Percentiles rank a stretch among this genome's conserved stretches.
phyloP scores from a whole-genome alignment of 495 filamentous ascomycete species.

The Penicillium lividum region DNA sequence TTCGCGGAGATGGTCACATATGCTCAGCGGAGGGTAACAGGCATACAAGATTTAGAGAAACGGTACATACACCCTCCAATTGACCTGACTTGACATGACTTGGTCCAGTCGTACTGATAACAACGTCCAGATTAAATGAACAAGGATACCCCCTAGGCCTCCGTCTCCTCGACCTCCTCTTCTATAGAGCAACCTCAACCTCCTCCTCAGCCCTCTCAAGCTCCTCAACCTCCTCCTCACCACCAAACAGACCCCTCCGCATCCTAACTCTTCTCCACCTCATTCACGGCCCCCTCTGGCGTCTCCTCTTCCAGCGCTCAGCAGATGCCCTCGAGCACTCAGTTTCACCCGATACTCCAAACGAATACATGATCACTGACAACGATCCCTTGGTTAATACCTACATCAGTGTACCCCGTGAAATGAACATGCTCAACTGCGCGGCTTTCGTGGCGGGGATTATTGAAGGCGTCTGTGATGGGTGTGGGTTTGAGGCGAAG shows the following conservation, averaged over 20 bases:
- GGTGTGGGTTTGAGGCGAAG: conserved; percentile 80
- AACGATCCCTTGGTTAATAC: conserved; percentile 95
- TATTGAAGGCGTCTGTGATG: conserved; percentile 93
- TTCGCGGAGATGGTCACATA: conserved; percentile 98
- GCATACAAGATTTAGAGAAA: conserved; percentile 91
- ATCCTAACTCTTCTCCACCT: conserved; percentile 93
- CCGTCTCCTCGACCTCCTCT: conserved; percentile 90
- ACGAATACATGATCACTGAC: conserved; percentile 98
- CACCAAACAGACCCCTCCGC: conserved; percentile 76
- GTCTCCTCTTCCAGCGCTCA: conserved; percentile 83
- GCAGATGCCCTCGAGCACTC: conserved; percentile 92
- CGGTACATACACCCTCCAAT: conserved; percentile 50
- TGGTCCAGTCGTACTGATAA: neutral
- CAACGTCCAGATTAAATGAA: conserved; percentile 69
- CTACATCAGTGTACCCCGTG: conserved; percentile 87
- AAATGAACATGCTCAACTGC: conserved; percentile 96
- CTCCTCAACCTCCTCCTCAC: conserved; percentile 66
- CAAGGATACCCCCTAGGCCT: conserved; percentile 96
- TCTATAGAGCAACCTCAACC: conserved; percentile 59
- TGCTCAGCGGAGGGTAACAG: conserved; percentile 85
- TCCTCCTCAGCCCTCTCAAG: conserved; percentile 81
- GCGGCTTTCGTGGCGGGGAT: conserved; percentile 94
- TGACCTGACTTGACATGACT: too few relatives aligned
- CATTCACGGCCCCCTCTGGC: conserved; percentile 87
- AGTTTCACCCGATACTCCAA: conserved; percentile 71